Percentiles rank a stretch among this genome's conserved stretches.
These are phyloP conservation scores for Mucuna pruriens DNA, from an alignment of 306 rosid genomes.

Conservation along the genomic window DNA sequence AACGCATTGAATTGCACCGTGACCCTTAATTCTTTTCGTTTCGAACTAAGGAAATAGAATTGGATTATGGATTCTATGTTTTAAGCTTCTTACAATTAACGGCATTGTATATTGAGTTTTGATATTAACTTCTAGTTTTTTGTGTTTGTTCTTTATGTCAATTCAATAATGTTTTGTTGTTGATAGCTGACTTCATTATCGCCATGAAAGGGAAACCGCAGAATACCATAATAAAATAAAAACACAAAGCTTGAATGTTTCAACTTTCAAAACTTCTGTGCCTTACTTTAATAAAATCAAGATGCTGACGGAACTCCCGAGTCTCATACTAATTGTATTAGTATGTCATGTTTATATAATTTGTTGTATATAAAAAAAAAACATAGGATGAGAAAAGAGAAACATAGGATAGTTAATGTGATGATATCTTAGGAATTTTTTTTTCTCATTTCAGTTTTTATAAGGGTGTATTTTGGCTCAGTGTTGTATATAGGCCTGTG, in stretches of 20 bases:
- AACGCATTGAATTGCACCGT: not conserved
- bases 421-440: too few relatives aligned
- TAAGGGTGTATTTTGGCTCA: too few relatives aligned
- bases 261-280: conserved; percentile 29
- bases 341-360: not conserved
- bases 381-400: too few relatives aligned
- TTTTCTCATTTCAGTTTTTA: too few relatives aligned
- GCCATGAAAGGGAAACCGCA: conserved; percentile 24
- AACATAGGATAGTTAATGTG: too few relatives aligned
- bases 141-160: not conserved
- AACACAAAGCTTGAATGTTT: conserved; percentile 33
- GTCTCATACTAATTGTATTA: not conserved
- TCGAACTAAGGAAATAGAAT: not conserved
- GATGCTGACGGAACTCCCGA: conserved; percentile 38
- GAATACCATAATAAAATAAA: not conserved
- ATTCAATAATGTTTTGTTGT: not conserved
- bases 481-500: too few relatives aligned
- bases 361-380: too few relatives aligned
- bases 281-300: conserved; percentile 30
- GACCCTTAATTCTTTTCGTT: not conserved
- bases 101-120: not conserved
- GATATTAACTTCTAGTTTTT: conserved; percentile 2
- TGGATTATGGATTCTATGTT: not conserved
- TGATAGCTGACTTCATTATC: conserved; percentile 39
- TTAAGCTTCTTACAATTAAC: not conserved